Conservation (phyloP, 805 yeast genomes). For the Yueomyces sinensis region DNA sequence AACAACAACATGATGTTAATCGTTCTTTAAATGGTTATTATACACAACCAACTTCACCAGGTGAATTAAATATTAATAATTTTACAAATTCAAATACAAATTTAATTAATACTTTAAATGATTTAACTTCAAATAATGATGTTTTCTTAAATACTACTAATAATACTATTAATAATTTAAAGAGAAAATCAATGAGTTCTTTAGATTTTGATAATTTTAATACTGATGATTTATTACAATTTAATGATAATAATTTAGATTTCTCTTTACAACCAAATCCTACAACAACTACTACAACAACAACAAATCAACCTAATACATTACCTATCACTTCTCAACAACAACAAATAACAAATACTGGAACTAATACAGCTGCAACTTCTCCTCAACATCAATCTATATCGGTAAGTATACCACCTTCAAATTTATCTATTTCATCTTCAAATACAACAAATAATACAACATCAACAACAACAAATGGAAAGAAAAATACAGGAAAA, state of each 20-base stretch:
- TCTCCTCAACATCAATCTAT: too few species aligned
- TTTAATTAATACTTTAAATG: not conserved
- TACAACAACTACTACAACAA: not conserved
- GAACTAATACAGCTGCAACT: too few species aligned
- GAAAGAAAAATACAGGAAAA: too few species aligned
- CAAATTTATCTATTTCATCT: too few species aligned
- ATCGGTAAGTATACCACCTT: too few species aligned
- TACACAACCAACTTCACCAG: constrained; percentile 23
- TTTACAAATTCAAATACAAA: constrained; percentile 1
- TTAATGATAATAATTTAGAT: constrained; percentile 7
- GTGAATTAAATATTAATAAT: constrained; percentile 1
- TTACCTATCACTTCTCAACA: too few species aligned
- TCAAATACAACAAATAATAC: too few species aligned
- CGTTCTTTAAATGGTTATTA: constrained; percentile 19
- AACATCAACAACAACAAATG: too few species aligned
- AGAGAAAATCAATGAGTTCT: constrained; percentile 17
- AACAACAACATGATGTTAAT: constrained; percentile 14
- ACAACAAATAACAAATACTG: too few species aligned
- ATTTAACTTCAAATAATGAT: not conserved
- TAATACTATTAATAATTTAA: constrained; percentile 1
- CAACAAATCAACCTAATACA: not conserved
- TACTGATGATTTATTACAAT: constrained; percentile 20
- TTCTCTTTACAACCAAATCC: too few species aligned
- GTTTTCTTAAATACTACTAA: not conserved
- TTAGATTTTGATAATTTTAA: constrained; percentile 15